Conservation (phyloP, 495 filamentous ascomycete genomes). For the Xylaria acuta region DNA sequence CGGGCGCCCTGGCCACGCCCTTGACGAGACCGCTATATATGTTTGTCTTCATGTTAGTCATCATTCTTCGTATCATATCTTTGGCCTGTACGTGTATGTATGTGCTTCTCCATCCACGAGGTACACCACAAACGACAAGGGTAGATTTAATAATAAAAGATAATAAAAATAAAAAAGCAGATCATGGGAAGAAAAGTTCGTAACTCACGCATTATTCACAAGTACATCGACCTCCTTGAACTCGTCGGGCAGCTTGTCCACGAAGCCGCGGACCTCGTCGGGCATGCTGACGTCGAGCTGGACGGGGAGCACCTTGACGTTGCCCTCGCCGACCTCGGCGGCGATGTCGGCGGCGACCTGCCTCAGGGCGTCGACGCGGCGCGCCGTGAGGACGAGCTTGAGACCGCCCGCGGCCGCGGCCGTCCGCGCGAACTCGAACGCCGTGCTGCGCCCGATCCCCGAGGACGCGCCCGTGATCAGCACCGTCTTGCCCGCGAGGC, state of each 20-base stretch:
- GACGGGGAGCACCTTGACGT: slow-evolving; percentile 80
- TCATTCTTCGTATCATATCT: not conserved
- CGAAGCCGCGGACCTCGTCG: slow-evolving; percentile 76
- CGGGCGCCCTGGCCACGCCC: slow-evolving; percentile 84
- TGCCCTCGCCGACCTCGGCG: slow-evolving; percentile 72
- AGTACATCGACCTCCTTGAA: slow-evolving; percentile 88
- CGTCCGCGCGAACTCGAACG: slow-evolving; percentile 90
- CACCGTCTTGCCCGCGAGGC: slow-evolving; percentile 93
- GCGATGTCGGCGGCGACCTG: slow-evolving; percentile 79
- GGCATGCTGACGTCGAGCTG: slow-evolving; percentile 87
- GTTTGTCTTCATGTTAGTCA: not conserved
- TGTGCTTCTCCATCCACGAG: not conserved
- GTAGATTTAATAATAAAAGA: too few species aligned
- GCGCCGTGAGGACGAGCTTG: slow-evolving; percentile 85
- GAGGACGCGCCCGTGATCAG: slow-evolving; percentile 93
- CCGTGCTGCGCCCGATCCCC: slow-evolving; percentile 86
- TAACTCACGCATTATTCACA: slow-evolving; percentile 93
- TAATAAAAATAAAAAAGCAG: not conserved
- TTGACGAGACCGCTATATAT: slow-evolving; percentile 76
- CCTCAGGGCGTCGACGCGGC: slow-evolving; percentile 78
- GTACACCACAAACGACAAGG: not conserved
- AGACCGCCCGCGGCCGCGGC: slow-evolving; percentile 77
- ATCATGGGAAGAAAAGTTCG: not conserved
- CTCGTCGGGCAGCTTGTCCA: slow-evolving; percentile 75
- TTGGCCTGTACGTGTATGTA: not conserved